Percentiles rank a stretch among this genome's conserved stretches.
These are phyloP conservation scores for Metschnikowia similis DNA, from an alignment of 805 yeast species.

Conservation along the genomic window DNA sequence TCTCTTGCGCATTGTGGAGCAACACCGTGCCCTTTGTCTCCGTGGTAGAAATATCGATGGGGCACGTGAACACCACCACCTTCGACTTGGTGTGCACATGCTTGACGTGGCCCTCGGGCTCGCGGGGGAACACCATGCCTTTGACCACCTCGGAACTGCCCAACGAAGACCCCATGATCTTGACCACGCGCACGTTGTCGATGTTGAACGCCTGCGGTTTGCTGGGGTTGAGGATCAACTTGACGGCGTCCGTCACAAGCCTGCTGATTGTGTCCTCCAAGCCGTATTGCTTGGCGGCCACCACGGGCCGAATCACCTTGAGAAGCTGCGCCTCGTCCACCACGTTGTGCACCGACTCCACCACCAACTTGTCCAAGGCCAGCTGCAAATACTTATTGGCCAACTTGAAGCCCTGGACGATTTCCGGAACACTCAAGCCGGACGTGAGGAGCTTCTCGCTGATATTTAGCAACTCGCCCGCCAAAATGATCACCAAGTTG, in stretches of 20 bases:
- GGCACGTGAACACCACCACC: slow-evolving; percentile 91
- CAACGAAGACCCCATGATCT: slow-evolving; percentile 89
- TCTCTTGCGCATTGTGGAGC: slow-evolving; percentile 92
- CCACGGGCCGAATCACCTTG: slow-evolving; percentile 79
- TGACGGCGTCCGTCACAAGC: slow-evolving; percentile 81
- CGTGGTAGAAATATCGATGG: slow-evolving; percentile 92
- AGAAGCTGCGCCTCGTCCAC: slow-evolving; percentile 50
- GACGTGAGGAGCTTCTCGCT: slow-evolving; percentile 80
- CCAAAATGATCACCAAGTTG: slow-evolving; percentile 83
- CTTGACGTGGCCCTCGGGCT: slow-evolving; percentile 90
- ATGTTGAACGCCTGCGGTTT: slow-evolving; percentile 72
- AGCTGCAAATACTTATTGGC: slow-evolving; percentile 75
- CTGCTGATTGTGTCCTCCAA: slow-evolving; percentile 71
- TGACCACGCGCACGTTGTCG: slow-evolving; percentile 91
- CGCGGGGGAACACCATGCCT: slow-evolving; percentile 98
- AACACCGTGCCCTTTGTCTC: slow-evolving; percentile 98
- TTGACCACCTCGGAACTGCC: slow-evolving; percentile 72
- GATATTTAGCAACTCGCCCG: slow-evolving; percentile 85
- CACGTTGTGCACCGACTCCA: slow-evolving; percentile 59
- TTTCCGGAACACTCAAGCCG: slow-evolving; percentile 89
- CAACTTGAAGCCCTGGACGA: slow-evolving; percentile 85
- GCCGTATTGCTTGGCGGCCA: slow-evolving; percentile 92
- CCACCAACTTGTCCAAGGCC: slow-evolving; percentile 61
- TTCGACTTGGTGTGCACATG: slow-evolving; percentile 58
- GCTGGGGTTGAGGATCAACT: slow-evolving; percentile 65